A percentile compares a stretch with the other conserved stretches of the same genome.
These are phyloP conservation scores for Nasturtium officinale DNA, from an alignment of 345 rosid genomes.

Conservation along the genomic window DNA sequence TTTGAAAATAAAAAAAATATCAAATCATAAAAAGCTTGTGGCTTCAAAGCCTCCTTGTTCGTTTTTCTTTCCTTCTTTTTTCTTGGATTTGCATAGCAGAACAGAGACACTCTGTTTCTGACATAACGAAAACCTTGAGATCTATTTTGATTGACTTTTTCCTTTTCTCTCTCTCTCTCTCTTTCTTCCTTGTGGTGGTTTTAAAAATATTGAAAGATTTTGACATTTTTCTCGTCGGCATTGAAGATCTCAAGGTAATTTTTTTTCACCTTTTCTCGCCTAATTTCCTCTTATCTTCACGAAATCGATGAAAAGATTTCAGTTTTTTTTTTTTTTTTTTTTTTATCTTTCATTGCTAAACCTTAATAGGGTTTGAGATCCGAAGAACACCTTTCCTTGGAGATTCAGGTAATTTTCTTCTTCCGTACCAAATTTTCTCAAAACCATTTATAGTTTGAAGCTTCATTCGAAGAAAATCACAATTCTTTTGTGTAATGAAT, in stretches of 20 bases:
- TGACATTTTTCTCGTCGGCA: slow-evolving; percentile 21
- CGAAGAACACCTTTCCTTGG: slow-evolving; percentile 29
- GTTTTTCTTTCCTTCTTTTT: neutral
- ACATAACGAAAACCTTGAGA: neutral
- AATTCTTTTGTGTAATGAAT: neutral
- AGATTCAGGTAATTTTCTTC: slow-evolving; percentile 17
- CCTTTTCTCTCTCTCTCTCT: neutral
- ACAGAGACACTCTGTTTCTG: neutral
- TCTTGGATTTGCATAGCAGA: slow-evolving; percentile 25
- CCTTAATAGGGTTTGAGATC: slow-evolving; percentile 12
- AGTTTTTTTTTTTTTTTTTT: neutral
- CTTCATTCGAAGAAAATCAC: neutral
- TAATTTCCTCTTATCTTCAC: neutral
- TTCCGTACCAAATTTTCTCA: neutral
- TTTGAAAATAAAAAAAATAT: neutral
- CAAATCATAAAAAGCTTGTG: neutral
- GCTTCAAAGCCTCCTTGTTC: slow-evolving; percentile 16
- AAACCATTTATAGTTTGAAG: neutral
- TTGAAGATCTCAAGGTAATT: slow-evolving; percentile 25
- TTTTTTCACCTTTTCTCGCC: slow-evolving; percentile 1
- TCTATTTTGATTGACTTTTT: slow-evolving; percentile 22
- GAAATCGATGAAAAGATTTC: neutral
- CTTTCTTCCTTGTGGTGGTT: too few species aligned
- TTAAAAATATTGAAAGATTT: neutral
- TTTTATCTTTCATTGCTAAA: neutral